Evolutionary conservation across 192 early-diverging fungal genomes (phyloP), one percentile per base, ranked within the genome.

Genomic region (Umbelopsis ramanniana): DNA sequence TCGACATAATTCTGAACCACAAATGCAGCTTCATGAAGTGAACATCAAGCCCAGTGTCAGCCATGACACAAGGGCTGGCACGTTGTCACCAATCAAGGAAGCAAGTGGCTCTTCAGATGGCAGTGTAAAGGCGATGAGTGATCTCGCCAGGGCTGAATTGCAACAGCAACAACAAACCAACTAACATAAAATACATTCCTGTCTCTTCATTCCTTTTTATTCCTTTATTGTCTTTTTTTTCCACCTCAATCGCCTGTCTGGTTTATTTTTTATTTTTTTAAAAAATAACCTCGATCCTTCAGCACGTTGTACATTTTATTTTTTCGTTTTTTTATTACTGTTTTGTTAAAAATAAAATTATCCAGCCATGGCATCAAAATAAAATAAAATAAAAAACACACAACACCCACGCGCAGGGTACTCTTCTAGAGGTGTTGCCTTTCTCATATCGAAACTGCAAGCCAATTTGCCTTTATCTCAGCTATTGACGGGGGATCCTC

Each of bases 41-140:
- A 63, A 63, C 35, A 6, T 23, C 47, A 52, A 29, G 22, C 14
- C 24, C 23, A 19, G 48, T 48, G 0, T n/a, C 24, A 47, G 9
- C 50, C 21, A 15, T 52, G 69, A 40, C 23, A 53, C 50, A 15
- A 24, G 38, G 50, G 24, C 29, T 52, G 69, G 69, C n/a, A 24
- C 35, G n/a, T 33, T 70, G n/a, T 54, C 69, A 17, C 69, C 69
- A 0, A 70, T 70, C 22, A 70, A 54, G 35, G 69, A 70, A 52
- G 7, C 10, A 6, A 70, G 69, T 37, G 40, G 12, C 11, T 70
- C 69, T 17, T 63, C 57, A 2, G 26, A 29, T 33, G 29, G 33
- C 57, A 37, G 29, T 37, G 57, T 63, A 4, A 63, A 63, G 37
- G 26, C 17, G 1, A 63, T 63, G 57, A 35, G 26, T 63, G 57